phyloP scores from a whole-genome alignment of 257 asterid species.

The Euphrasia confusa region DNA sequence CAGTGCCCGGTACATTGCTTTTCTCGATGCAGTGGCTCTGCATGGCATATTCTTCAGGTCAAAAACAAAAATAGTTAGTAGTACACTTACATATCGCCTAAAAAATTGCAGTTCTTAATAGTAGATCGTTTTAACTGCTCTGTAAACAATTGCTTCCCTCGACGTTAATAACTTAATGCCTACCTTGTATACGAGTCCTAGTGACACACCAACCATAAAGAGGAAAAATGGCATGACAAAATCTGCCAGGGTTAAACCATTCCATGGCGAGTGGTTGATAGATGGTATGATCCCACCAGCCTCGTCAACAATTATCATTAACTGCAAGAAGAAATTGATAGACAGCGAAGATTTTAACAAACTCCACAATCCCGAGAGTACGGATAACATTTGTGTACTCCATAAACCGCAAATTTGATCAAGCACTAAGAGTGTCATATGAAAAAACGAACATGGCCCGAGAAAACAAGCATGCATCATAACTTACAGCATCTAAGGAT shows the following conservation, averaged over 20 bases:
- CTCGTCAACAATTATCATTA: conserved; percentile 48
- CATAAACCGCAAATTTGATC: no score
- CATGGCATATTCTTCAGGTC: conserved; percentile 38
- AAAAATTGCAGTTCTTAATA: no score
- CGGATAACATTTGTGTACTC: no score
- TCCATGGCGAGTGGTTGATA: neutral
- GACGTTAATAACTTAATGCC: neutral
- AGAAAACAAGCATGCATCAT: no score
- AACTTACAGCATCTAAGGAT: no score
- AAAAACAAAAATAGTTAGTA: conserved; percentile 2
- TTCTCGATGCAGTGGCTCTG: conserved; percentile 43
- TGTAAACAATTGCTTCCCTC: neutral
- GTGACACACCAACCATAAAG: conserved; percentile 69
- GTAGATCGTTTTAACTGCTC: neutral
- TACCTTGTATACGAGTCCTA: conserved; percentile 71
- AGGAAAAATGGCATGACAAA: conserved; percentile 76
- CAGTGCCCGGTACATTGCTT: conserved; percentile 41
- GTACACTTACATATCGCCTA: no score
- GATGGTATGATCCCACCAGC: neutral
- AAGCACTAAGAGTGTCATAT: no score
- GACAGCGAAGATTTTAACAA: neutral
- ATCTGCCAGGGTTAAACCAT: conserved; percentile 11
- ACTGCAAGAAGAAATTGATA: conserved; percentile 30
- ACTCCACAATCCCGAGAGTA: no score
- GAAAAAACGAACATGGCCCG: no score